phyloP scores from a whole-genome alignment of 2,329 filamentous ascomycete species.

The Fragosphaeria purpurea region DNA sequence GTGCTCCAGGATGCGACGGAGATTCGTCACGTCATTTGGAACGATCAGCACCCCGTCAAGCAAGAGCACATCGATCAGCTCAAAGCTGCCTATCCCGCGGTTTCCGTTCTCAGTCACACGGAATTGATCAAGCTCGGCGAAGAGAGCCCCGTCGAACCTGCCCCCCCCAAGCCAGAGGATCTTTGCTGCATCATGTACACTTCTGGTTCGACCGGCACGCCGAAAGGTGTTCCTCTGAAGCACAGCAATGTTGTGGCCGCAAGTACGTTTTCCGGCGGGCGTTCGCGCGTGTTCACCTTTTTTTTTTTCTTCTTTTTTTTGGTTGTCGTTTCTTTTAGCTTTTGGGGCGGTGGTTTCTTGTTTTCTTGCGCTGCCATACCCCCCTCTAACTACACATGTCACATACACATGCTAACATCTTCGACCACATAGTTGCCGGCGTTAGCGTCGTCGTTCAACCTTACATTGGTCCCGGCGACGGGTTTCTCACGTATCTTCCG shows the following conservation, averaged over 20 bases:
- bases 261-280: conserved; percentile 36
- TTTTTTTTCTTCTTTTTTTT: too few relatives aligned
- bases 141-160: conserved; percentile 57
- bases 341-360: too few relatives aligned
- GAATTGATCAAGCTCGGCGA: conserved; percentile 42
- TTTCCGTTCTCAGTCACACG: conserved; percentile 40
- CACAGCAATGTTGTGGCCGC: conserved; percentile 68
- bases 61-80: conserved; percentile 40
- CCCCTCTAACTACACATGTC: too few relatives aligned
- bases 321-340: too few relatives aligned
- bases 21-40: conserved; percentile 44
- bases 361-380: too few relatives aligned
- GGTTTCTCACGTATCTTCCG: conserved; percentile 73
- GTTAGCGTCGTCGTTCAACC: conserved; percentile 67
- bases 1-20: conserved; percentile 42
- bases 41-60: conserved; percentile 42
- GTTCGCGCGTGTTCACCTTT: not conserved
- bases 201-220: conserved; percentile 71
- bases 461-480: conserved; percentile 69
- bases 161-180: conserved; percentile 61
- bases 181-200: conserved; percentile 67
- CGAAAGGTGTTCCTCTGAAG: conserved; percentile 70
- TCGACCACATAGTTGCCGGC: conserved; percentile 49
- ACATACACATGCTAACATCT: not conserved
- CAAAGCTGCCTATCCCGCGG: conserved; percentile 36